These are phyloP conservation scores for Balansia obtecta DNA, from an alignment of 2,329 filamentous ascomycete genomes.

Conservation along the genomic window DNA sequence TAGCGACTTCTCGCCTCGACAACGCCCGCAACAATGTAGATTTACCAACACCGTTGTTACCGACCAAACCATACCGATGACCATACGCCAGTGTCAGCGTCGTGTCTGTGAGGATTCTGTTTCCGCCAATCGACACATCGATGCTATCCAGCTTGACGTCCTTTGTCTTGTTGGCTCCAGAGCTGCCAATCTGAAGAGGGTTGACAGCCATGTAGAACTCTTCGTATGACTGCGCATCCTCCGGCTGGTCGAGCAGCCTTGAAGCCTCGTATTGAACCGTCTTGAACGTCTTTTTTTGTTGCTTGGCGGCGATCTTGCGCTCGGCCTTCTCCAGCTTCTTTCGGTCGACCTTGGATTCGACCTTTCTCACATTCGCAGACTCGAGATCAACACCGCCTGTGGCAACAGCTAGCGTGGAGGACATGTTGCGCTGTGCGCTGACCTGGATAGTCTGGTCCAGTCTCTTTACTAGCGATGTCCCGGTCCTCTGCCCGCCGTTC, in stretches of 20 bases:
- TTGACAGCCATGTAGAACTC: constrained; percentile 99
- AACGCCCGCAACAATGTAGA: constrained; percentile 87
- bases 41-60: constrained; percentile 98
- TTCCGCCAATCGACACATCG: constrained; percentile 83
- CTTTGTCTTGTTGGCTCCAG: constrained; percentile 78
- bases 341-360: constrained; percentile 92
- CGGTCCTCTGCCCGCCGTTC: constrained; percentile 58
- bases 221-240: constrained; percentile 84
- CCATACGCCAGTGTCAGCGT: constrained; percentile 84
- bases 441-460: constrained; percentile 94
- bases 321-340: constrained; percentile 99
- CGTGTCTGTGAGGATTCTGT: constrained; percentile 82
- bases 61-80: constrained; percentile 89
- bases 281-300: constrained; percentile 97
- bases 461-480: constrained; percentile 66
- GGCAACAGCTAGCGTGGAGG: constrained; percentile 81
- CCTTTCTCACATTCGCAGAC: constrained; percentile 82
- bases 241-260: constrained; percentile 69
- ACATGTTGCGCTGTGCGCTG: constrained; percentile 87
- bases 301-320: constrained; percentile 92
- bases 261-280: constrained; percentile 97
- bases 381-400: constrained; percentile 82
- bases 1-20: constrained; percentile 82
- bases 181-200: constrained; percentile 71
- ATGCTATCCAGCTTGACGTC: constrained; percentile 97